Evolutionary conservation across 345 rosid genomes (phyloP), one percentile per base, ranked within the genome.

Genomic region (Erysimum cheiranthoides): DNA sequence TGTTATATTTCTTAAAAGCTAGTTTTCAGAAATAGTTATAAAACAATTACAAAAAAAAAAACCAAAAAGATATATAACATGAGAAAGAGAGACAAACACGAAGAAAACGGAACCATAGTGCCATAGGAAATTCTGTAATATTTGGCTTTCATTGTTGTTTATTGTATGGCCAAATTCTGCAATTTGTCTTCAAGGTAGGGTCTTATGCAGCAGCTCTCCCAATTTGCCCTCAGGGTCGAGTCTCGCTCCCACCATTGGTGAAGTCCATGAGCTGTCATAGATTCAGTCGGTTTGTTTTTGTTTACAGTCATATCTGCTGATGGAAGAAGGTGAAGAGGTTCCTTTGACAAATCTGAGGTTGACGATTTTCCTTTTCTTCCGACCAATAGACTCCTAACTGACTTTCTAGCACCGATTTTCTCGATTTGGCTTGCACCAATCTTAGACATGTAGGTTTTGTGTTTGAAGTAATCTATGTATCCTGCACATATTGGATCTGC

Each of bases 201-300:
- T n/a, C 45, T 59, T 10, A 35, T 59, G 45, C 64, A 35, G 5
- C 28, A 34, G 64, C 45, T 59, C 35, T 35, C 8, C 64, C 64
- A 59, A 5, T 59, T 59, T 34, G 1, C 40, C 27, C 40, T 34
- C n/a, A 59, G 2, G 1, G 42, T 2, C 28, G 45, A 59, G 45
- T 59, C 64, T 17, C 2, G 62, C 62, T 54, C 60, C 91, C 91
- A 86, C 94, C 88, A 87, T 66, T 87, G 90, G 63, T 81, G 84
- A 76, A 89, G 82, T 39, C 85, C 86, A 28, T 89, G 93, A 49
- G 85, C 84, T 54, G 36, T 13, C 10, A 1, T 14, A 6, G 36
- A 28, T 11, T 13, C 8, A 54, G 38, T 54, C 31, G 74, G 30
- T 13, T 66, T 74, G 31, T 71, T 56, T 16, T 31, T 51, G 81